Evolutionary conservation across 2,329 filamentous ascomycete genomes (phyloP).

Genomic region (Hypoxylon sp.): DNA sequence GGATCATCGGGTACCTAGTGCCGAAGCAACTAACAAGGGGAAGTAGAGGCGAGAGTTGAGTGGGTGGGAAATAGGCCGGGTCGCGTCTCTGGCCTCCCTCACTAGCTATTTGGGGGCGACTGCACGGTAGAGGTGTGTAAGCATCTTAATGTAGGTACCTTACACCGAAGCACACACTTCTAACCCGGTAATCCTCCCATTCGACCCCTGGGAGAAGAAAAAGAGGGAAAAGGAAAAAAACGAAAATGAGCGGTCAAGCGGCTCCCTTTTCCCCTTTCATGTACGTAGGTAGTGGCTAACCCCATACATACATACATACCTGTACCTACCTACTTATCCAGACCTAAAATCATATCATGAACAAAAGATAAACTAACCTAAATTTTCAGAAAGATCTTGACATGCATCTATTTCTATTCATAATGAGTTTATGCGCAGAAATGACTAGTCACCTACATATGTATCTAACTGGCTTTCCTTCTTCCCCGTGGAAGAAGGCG

Average conservation of each 20-base stretch:
- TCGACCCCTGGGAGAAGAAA: constrained; percentile 12
- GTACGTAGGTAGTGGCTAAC: not conserved
- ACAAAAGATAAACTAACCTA: not conserved
- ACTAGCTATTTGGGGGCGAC: not conserved
- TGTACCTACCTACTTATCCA: not conserved
- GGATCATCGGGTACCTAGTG: no score
- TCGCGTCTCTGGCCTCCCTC: no score
- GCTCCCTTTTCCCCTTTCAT: not conserved
- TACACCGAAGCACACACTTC: constrained; percentile 10
- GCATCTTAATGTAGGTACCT: not conserved
- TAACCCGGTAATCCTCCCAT: constrained; percentile 12
- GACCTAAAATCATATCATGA: no score
- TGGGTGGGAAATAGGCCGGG: no score
- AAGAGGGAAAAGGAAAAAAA: constrained; percentile 1
- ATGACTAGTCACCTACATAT: constrained; percentile 19
- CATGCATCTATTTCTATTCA: no score
- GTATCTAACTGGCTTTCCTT: not conserved
- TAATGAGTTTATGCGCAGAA: constrained; percentile 1
- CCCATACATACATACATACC: not conserved
- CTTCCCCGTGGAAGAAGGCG: no score
- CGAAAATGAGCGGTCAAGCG: constrained; percentile 22
- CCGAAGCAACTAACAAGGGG: no score
- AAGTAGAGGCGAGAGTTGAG: no score
- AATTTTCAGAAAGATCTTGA: no score
- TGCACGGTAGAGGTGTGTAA: constrained; percentile 2